Evolutionary conservation across 106 monocot genomes (phyloP).

Genomic region (Hemerocallis citrina): DNA sequence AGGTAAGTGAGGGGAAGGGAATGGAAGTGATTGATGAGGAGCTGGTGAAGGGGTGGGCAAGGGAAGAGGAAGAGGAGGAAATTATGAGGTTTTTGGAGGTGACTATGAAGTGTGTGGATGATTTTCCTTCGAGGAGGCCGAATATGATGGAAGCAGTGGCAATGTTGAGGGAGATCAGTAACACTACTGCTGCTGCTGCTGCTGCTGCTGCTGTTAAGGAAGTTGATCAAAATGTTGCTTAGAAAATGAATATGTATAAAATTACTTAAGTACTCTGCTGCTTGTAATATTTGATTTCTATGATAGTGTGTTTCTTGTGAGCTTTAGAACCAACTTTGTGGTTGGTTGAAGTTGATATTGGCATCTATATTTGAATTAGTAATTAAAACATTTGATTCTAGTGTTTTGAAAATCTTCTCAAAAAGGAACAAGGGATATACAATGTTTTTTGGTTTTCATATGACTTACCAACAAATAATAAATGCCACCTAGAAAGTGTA

Average conservation of each 20-base stretch:
- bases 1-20: constrained; percentile 32
- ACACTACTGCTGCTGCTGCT: neutral
- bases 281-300: neutral
- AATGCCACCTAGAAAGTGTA: too few relatives aligned
- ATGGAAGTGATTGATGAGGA: constrained; percentile 57
- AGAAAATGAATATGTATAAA: too few relatives aligned
- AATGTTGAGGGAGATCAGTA: constrained; percentile 50
- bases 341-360: neutral
- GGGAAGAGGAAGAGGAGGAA: constrained; percentile 12
- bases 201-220: neutral
- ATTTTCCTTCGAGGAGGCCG: constrained; percentile 67
- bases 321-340: neutral
- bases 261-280: neutral
- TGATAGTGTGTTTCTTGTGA: neutral
- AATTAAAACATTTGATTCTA: too few relatives aligned
- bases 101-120: constrained; percentile 65
- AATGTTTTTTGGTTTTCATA: too few relatives aligned
- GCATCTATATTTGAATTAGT: too few relatives aligned
- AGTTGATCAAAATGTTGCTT: neutral
- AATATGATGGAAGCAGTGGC: constrained; percentile 72
- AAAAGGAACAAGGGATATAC: too few relatives aligned
- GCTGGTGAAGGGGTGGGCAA: constrained; percentile 1
- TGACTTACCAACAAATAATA: too few relatives aligned
- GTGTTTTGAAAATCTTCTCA: too few relatives aligned
- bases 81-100: constrained; percentile 54